These are phyloP conservation scores for Hamamelis virginiana DNA, from an alignment of 164 flowering plant species.

Conservation along the genomic window DNA sequence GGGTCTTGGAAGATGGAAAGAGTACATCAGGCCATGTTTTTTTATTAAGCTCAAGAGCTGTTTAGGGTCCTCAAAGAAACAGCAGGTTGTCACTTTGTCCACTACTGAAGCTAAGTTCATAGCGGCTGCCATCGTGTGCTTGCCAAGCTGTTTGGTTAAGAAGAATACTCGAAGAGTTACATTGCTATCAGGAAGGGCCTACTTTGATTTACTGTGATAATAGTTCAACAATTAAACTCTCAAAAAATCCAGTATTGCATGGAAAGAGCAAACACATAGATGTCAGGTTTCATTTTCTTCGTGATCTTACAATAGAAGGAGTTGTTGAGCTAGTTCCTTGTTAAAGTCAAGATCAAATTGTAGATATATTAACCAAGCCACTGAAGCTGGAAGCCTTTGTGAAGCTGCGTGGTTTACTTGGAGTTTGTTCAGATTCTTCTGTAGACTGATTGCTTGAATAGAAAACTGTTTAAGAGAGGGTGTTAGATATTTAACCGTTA, in stretches of 20 bases:
- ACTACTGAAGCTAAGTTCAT: too few relatives aligned
- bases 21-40: not conserved
- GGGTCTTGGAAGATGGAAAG: slow-evolving; percentile 1
- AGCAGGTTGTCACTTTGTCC: not conserved
- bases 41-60: not conserved
- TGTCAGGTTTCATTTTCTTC: slow-evolving; percentile 3
- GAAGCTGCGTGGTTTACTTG: not conserved
- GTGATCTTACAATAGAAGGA: not conserved
- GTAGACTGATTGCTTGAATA: too few relatives aligned
- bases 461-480: too few relatives aligned
- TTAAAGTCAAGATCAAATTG: not conserved
- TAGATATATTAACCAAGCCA: too few relatives aligned
- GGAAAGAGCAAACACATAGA: not conserved
- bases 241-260: not conserved
- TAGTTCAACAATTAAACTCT: not conserved
- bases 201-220: not conserved
- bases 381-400: not conserved
- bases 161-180: too few relatives aligned
- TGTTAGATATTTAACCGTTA: too few relatives aligned
- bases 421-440: too few relatives aligned
- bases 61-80: slow-evolving; percentile 2
- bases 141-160: too few relatives aligned
- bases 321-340: not conserved
- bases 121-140: too few relatives aligned
- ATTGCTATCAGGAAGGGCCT: too few relatives aligned